A percentile compares a stretch with the other conserved stretches of the same genome.
phyloP scores from a whole-genome alignment of 495 filamentous ascomycete genomes.

The Hyaloscypha hepaticicola region DNA sequence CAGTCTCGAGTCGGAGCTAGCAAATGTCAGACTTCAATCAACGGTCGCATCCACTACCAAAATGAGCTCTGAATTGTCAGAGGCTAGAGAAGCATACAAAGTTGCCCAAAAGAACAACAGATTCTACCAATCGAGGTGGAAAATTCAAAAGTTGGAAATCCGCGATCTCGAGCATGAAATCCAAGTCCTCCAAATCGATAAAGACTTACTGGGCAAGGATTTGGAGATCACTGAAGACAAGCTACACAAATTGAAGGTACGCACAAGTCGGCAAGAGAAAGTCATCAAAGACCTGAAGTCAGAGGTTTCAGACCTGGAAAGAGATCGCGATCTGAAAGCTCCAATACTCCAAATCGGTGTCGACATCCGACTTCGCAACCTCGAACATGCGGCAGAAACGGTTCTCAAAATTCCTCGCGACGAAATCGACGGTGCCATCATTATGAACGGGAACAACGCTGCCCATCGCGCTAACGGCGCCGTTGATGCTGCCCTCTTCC shows the following conservation, averaged over 20 bases:
- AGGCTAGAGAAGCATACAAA: no score
- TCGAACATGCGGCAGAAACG: slow-evolving; percentile 5
- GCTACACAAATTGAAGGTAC: neutral
- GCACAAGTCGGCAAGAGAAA: neutral
- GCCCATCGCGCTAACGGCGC: slow-evolving; percentile 10
- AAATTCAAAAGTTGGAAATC: no score
- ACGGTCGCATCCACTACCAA: no score
- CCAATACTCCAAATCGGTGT: slow-evolving; percentile 5
- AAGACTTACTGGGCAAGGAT: no score
- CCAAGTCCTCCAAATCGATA: no score
- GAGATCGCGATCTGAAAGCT: neutral
- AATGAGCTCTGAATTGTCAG: no score
- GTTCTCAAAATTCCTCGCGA: neutral
- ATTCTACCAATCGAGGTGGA: no score
- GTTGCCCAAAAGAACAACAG: no score
- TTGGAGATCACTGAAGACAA: neutral
- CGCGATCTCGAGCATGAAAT: no score
- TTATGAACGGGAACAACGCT: slow-evolving; percentile 12
- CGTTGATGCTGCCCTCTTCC: slow-evolving; percentile 9
- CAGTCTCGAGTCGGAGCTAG: no score
- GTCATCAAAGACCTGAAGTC: neutral
- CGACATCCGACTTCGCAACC: slow-evolving; percentile 11
- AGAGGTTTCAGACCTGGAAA: neutral
- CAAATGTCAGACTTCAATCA: no score
- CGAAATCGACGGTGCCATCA: slow-evolving; percentile 5